These are phyloP conservation scores for Ophiocordyceps camponoti-floridani DNA, from an alignment of 2,329 filamentous ascomycete genomes.

Conservation along the genomic window DNA sequence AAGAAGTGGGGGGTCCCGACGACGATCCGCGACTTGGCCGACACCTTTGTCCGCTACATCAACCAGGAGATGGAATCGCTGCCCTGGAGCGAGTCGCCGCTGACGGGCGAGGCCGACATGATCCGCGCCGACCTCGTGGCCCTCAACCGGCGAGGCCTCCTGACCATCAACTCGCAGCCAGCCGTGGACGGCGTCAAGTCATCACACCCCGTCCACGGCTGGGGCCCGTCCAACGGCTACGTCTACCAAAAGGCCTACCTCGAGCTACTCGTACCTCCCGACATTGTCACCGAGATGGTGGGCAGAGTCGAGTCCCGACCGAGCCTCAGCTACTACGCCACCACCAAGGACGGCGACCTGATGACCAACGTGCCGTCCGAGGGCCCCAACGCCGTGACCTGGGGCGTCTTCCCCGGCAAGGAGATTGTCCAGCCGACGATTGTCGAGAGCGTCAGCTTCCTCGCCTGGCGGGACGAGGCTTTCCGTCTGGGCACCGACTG, in stretches of 20 bases:
- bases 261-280: slow-evolving; percentile 72
- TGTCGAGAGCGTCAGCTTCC: slow-evolving; percentile 90
- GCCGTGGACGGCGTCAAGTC: slow-evolving; percentile 85
- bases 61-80: slow-evolving; percentile 63
- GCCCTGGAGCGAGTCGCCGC: slow-evolving; percentile 85
- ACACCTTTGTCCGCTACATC: slow-evolving; percentile 75
- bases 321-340: slow-evolving; percentile 85
- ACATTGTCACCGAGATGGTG: slow-evolving; percentile 61
- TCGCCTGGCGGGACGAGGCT: slow-evolving; percentile 97
- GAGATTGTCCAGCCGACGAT: slow-evolving; percentile 99
- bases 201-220: slow-evolving; percentile 71
- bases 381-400: slow-evolving; percentile 93
- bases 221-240: slow-evolving; percentile 88
- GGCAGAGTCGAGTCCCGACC: slow-evolving; percentile 58
- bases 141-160: slow-evolving; percentile 69
- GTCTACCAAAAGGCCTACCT: slow-evolving; percentile 98
- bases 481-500: slow-evolving; percentile 85
- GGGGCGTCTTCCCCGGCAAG: slow-evolving; percentile 97
- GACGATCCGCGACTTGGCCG: slow-evolving; percentile 60
- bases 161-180: slow-evolving; percentile 96
- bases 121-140: slow-evolving; percentile 63
- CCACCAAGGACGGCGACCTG: slow-evolving; percentile 66
- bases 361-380: slow-evolving; percentile 72
- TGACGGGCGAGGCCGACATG: slow-evolving; percentile 62
- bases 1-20: slow-evolving; percentile 84